Percentiles rank a stretch among this genome's conserved stretches.
Conservation (phyloP, 148 eudicot species). For the Selenicereus undatus region DNA sequence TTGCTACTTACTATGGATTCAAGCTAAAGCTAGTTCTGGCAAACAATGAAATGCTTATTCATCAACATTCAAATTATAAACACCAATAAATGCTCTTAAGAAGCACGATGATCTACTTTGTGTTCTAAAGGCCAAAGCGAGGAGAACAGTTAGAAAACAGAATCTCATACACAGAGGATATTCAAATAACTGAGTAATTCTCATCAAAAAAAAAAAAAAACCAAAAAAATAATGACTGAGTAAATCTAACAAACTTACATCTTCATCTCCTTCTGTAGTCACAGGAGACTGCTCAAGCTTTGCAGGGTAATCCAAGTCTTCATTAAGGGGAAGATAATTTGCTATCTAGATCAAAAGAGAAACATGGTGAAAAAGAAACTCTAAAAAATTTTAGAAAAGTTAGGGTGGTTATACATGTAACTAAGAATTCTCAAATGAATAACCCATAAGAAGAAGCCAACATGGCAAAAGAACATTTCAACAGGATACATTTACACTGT, state of each 20-base stretch:
- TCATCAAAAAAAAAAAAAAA: no score
- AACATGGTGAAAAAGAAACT: conserved; percentile 17
- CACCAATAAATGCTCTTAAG: no score
- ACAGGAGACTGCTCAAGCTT: conserved; percentile 73
- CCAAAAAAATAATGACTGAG: no score
- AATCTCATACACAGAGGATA: background rate
- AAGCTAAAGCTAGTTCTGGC: no score
- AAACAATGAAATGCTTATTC: background rate
- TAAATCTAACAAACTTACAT: conserved; percentile 48
- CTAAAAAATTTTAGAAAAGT: conserved; percentile 8
- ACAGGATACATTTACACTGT: background rate
- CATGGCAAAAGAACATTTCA: background rate
- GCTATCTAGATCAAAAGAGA: conserved; percentile 55
- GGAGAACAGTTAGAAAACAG: no score
- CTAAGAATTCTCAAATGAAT: background rate
- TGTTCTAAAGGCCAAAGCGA: background rate
- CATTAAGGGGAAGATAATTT: conserved; percentile 81
- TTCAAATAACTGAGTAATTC: background rate
- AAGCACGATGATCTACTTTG: background rate
- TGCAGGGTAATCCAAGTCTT: conserved; percentile 89
- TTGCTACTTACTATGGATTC: background rate
- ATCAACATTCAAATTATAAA: background rate
- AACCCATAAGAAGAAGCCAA: background rate
- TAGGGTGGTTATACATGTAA: background rate
- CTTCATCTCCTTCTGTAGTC: conserved; percentile 42